Evolutionary conservation across 257 asterid genomes (phyloP), one percentile per base, ranked within the genome.

Genomic region (Salvia hispanica): DNA sequence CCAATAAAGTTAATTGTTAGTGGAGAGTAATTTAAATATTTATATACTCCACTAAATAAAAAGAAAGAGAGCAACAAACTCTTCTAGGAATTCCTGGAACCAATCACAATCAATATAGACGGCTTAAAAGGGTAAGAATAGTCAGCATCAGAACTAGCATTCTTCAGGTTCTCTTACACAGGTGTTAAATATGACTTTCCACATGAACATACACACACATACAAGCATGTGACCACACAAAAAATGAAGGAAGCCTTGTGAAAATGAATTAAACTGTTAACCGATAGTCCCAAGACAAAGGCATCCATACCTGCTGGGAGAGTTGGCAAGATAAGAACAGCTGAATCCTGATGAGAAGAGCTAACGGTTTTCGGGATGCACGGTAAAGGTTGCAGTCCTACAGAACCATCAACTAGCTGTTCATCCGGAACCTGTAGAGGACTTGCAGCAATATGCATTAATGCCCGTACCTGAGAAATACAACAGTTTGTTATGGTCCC

Each of bases 371-470:
- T 91, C 25, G 87, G 60, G 58, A 79, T 81, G 75, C 83, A 71
- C 59, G 87, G 75, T 55, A 73, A 71, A 64, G 86, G 84, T 75
- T 72, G 96, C 70, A 76, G 74, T 42, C 75, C 78, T 15, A 47
- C 70, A 77, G 80, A 43, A 15, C 80, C 77, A 74, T 82, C 86
- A 77, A 77, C 74, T 53, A 76, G 80, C 62, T 73, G 82, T 74
- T 83, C 96, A 48, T 80, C 89, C 66, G 86, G 82, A 70, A 80
- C 76, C 67, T 73, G 80, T 72, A 74, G 74, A 56, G 95, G 92
- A 67, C 87, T 90, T 55, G 96, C 92, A 71, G 99, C 99, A 36
- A 88, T 78, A 64, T 87, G 90, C 95, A 94, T 66, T 67, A 94
- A 79, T 37, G 85, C 82, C 42, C 70, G 89, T 76, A 92, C 99